Evolutionary conservation across 495 filamentous ascomycete genomes (phyloP), one percentile per base, ranked within the genome.

Genomic region (Gamarada debralockiae): DNA sequence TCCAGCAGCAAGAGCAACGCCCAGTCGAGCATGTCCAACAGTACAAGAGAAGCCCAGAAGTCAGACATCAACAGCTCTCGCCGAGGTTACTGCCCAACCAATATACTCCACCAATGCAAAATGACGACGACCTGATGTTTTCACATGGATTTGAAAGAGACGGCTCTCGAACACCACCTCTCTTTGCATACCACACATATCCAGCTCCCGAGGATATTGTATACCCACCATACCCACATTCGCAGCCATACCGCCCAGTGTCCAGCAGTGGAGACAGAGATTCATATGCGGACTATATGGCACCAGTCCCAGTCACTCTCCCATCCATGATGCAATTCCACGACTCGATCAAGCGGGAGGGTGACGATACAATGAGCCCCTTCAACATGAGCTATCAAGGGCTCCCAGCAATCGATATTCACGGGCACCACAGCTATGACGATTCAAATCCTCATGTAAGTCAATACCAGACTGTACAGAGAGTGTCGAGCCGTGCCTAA

Each of bases 371-470:
- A 58, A 77, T 91, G 59, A 83, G 72, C 57, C 84, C 87, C 0
- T 95, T 90, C 69, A 82, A 85, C 63, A 80, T 81, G 73, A 88
- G 85, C 66, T 89, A 87, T 60, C 77, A 81, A 41, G 27, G 83
- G 14, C 81, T 93, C 67, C 81, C 83, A 10, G 85, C 86, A 52
- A 83, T 92, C 61, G 87, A 92, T 56, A 75, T 89, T 53, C 77
- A 80, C 57, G 69, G 73, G 34, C 52, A 73, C n/a, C 73, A 80
- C 47, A 68, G 75, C 53, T 86, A 89, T 70, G 74, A 81, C 58
- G 73, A 76, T 65, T 80, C 78, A 59, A 80, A 80, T 72, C 70
- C 79, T 77, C 82, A 85, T 78, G 83, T 87, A 81, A 83, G 78
- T 82, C 71, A 68, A n/a, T 59, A 44, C 50, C 58, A 58, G 57